Base-by-base conservation (phyloP, 768 basidiomycete species). In the Trametopsis cervina region DNA sequence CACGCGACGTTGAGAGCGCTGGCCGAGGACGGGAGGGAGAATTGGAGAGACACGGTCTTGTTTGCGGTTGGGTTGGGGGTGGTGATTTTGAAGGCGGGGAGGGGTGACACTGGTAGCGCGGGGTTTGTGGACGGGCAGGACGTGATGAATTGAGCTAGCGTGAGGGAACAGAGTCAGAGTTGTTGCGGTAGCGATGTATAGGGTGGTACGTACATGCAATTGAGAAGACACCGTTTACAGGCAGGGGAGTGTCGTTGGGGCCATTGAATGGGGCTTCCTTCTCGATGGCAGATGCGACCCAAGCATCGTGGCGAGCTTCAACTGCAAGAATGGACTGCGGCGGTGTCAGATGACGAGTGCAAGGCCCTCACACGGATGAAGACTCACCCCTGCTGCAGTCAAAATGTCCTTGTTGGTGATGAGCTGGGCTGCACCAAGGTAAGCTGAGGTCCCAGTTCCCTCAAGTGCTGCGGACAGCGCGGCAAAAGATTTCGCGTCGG, bases 381-480 rank as follows among this genome's bases (percentile, higher is more conserved):
- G 7, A 40, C 57, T 45, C 22, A 59, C 72, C 1, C 70, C 83
- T 4, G 77, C 74, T n/a, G 75, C 72, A 5, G 75, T 75, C n/a
- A 77, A 58, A 59, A 74, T 76, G 22, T 66, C 66, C 62, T 71
- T 55, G 50, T 66, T 59, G 17, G 55, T 40, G 46, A 78, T 60
- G 53, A 62, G 66, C 18, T 67, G 65, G 1, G 75, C 65, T 1
- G 75, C 74, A 15, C 84, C 84, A 47, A 74, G 69, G 59, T 81
- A 84, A 5, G 80, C 79, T 5, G 76, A 70, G 3, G 73, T 68
- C 6, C 69, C 70, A 36, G 84, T 74, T 25, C 69, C 67, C 65
- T 82, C 79, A 37, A 81, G 60, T 46, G 72, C 58, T 47, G 65
- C 65, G 20, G 75, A 67, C 15, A 73, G 56, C 11, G 64, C 65